These are phyloP conservation scores for Lunularia cruciata DNA, from an alignment of 225 moss, liverwort and hornwort species.

Conservation along the genomic window DNA sequence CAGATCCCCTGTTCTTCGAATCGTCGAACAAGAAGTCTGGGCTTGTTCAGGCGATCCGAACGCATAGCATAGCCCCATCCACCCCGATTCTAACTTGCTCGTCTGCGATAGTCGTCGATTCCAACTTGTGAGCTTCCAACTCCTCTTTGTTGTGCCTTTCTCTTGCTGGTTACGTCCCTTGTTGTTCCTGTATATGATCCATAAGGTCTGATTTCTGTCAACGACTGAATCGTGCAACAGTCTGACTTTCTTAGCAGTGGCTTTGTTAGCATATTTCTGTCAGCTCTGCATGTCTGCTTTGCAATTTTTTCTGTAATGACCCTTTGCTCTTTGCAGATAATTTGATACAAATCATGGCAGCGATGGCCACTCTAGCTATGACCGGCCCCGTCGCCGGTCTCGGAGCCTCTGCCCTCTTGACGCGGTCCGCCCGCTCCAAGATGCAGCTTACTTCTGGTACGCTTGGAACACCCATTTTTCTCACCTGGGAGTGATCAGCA, in stretches of 20 bases:
- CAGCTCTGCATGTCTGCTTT: too few species aligned
- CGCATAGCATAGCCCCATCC: background rate
- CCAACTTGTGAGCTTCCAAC: background rate
- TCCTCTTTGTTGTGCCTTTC: background rate
- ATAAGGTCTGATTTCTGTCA: background rate
- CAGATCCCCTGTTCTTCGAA: slow-evolving; percentile 5
- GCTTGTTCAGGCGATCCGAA: background rate
- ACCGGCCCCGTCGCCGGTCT: slow-evolving; percentile 72
- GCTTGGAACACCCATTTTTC: background rate
- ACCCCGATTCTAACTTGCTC: background rate
- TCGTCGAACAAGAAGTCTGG: background rate
- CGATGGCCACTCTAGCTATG: slow-evolving; percentile 68
- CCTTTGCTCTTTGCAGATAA: background rate
- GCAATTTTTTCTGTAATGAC: too few species aligned
- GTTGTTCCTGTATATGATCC: background rate
- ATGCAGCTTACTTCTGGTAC: slow-evolving; percentile 71
- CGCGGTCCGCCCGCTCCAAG: slow-evolving; percentile 53
- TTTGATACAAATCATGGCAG: slow-evolving; percentile 56
- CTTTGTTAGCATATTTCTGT: background rate
- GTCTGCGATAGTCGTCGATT: background rate
- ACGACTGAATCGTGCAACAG: background rate
- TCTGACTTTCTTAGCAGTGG: background rate
- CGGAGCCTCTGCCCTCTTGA: slow-evolving; percentile 52
- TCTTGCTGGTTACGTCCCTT: background rate
- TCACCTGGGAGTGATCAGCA: too few species aligned